Percentiles rank a stretch among this genome's conserved stretches.
These are phyloP conservation scores for Poronia punctata DNA, from an alignment of 495 filamentous ascomycete genomes.

Conservation along the genomic window DNA sequence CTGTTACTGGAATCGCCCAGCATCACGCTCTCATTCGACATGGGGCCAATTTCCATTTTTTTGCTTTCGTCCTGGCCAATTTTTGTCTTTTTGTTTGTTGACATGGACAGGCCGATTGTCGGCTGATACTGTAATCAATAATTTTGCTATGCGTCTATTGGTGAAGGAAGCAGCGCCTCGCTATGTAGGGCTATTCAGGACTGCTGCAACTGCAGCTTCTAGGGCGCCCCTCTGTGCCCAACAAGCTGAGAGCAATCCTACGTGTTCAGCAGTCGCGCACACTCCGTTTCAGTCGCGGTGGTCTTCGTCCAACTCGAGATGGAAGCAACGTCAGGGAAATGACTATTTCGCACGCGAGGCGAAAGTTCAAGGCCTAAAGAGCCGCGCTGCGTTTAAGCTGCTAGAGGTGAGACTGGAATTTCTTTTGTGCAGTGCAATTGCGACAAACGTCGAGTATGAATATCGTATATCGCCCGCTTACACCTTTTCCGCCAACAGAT, in stretches of 20 bases:
- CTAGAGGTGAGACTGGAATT: slow-evolving; percentile 67
- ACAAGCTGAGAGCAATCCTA: no score
- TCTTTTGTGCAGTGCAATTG: no score
- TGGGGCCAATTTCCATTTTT: no score
- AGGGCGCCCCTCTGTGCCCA: neutral
- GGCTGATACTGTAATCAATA: neutral
- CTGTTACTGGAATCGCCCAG: no score
- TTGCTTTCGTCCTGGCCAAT: slow-evolving; percentile 15
- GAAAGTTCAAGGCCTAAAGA: slow-evolving; percentile 69
- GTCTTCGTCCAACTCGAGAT: slow-evolving; percentile 66
- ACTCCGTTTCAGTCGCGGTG: no score
- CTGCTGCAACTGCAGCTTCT: slow-evolving; percentile 4
- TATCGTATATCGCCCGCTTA: slow-evolving; percentile 4
- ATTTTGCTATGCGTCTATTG: slow-evolving; percentile 17
- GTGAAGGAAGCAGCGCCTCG: slow-evolving; percentile 15
- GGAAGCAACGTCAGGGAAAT: slow-evolving; percentile 67
- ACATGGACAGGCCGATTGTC: slow-evolving; percentile 16
- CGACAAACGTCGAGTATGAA: no score
- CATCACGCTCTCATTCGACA: no score
- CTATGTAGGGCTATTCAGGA: slow-evolving; percentile 18
- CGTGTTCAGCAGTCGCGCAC: slow-evolving; percentile 7
- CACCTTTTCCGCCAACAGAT: slow-evolving; percentile 44
- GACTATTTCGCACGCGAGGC: slow-evolving; percentile 68
- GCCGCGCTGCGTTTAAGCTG: slow-evolving; percentile 88
- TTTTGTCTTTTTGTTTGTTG: slow-evolving; percentile 4